Percentiles rank a stretch among this genome's conserved stretches.
Evolutionary conservation across 78 protist species (phyloP).

Genomic region (Dictyostelium purpureum): DNA sequence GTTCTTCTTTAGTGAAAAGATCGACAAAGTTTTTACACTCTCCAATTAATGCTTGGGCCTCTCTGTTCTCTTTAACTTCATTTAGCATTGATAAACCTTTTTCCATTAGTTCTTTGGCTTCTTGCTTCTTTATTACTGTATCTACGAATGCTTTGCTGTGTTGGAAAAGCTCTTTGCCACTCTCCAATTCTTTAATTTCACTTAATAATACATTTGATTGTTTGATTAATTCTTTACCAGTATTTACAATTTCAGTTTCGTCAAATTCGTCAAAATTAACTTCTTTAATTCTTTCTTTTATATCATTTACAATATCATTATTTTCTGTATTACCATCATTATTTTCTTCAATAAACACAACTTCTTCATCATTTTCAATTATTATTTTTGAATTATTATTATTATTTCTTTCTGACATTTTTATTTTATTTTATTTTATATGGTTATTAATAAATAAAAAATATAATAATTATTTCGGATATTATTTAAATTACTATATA

Average conservation of each 20-base stretch:
- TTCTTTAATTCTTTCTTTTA: neutral
- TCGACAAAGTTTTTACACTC: constrained; percentile 20
- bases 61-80: constrained; percentile 39
- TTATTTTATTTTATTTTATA: no score
- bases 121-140: constrained; percentile 49
- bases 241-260: neutral
- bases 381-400: no score
- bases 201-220: constrained; percentile 31
- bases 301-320: neutral
- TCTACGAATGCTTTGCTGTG: constrained; percentile 47
- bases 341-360: no score
- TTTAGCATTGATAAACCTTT: constrained; percentile 27
- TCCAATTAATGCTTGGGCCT: constrained; percentile 6
- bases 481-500: no score
- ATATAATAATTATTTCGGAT: no score
- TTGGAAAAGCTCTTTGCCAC: constrained; percentile 51
- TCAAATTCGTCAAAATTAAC: constrained; percentile 21
- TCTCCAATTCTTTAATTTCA: constrained; percentile 52
- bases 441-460: no score
- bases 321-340: no score
- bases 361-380: no score
- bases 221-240: constrained; percentile 59
- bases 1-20: constrained; percentile 33
- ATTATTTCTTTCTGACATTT: no score
- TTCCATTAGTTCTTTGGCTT: constrained; percentile 67